Conservation (phyloP, 2,329 filamentous ascomycete genomes). For the Exserohilum turcica region DNA sequence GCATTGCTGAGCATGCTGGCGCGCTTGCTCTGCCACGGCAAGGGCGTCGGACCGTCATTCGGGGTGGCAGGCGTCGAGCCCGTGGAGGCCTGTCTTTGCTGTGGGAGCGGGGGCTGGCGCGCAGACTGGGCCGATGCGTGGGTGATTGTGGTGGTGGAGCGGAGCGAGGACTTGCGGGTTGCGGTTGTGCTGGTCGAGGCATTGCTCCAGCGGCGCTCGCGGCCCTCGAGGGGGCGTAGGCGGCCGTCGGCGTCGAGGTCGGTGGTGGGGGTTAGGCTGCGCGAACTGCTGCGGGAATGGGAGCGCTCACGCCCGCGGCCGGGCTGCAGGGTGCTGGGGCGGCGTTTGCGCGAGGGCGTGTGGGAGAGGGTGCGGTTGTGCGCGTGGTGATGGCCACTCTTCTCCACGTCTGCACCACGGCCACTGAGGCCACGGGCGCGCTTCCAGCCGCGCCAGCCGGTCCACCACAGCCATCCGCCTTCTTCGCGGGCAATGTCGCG, state of each 20-base stretch:
- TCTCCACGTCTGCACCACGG: conserved; percentile 38
- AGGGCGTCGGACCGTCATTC: conserved; percentile 22
- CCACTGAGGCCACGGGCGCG: conserved; percentile 37
- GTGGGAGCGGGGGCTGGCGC: conserved; percentile 25
- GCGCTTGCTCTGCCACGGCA: conserved; percentile 38
- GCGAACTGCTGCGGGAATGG: conserved; percentile 42
- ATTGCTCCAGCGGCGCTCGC: conserved; percentile 43
- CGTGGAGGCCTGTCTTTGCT: conserved; percentile 10
- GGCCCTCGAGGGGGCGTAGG: conserved; percentile 23
- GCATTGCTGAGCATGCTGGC: conserved; percentile 42
- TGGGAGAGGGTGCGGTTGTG: conserved; percentile 25
- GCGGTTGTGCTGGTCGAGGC: conserved; percentile 35
- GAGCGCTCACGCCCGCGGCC: conserved; percentile 30
- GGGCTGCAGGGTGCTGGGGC: conserved; percentile 33
- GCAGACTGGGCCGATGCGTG: conserved; percentile 36
- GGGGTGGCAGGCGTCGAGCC: conserved; percentile 33
- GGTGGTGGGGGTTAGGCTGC: conserved; percentile 41
- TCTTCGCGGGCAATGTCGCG: conserved; percentile 69
- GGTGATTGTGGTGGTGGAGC: conserved; percentile 28
- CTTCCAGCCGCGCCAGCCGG: conserved; percentile 68
- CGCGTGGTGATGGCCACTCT: conserved; percentile 25
- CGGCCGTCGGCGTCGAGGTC: conserved; percentile 39
- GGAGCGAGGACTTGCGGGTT: conserved; percentile 20
- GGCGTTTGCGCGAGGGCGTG: conserved; percentile 27
- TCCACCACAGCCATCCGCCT: conserved; percentile 84